Evolutionary conservation across 2,329 filamentous ascomycete genomes (phyloP), one percentile per base, ranked within the genome.

Genomic region (Claviceps cyperi): DNA sequence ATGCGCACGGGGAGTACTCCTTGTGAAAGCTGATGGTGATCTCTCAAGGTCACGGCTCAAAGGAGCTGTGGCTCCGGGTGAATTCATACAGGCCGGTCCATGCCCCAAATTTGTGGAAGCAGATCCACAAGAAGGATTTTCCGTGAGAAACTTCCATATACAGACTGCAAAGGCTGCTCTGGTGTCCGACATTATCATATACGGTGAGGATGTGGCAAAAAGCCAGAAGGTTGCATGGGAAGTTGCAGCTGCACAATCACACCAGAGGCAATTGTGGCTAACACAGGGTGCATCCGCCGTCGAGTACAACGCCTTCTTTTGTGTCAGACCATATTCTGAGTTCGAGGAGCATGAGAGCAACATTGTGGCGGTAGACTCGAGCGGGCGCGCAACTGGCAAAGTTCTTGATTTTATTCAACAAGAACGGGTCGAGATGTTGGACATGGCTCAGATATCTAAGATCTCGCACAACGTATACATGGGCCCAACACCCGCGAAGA

Each of bases 131-230:
- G 86, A 94, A 56, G 92, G 92, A 8, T 97, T 97, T 62, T 95
- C 88, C 4, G 90, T 97, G 43, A 81, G 92, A 44, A 97, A 97
- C 64, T 98, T 98, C 62, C 91, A 97, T 59, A 97, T 97, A 39
- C 92, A 98, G 65, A 78, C 86, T 0, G 85, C 85, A 52, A 98
- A 98, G 65, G 72, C 86, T 56, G 90, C 90, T 50, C 80, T 85
- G 56, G 78, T 92, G 8, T 96, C 90, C 0, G 92, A 98, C 63
- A 87, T 98, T 55, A 77, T 98, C 40, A 78, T 98, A 1, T 98
- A 98, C 62, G 88, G 88, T 13, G 84, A 91, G 50, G 78, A 87
- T 55, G 68, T 72, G 38, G 74, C 73, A 2, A 67, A 76, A 24
- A 76, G 78, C 44, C 74, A 77, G 49, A 81, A 82, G 51, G 69